A percentile compares a stretch with the other conserved stretches of the same genome.
Conservation (phyloP, 345 rosid genomes). For the Populus tremula region DNA sequence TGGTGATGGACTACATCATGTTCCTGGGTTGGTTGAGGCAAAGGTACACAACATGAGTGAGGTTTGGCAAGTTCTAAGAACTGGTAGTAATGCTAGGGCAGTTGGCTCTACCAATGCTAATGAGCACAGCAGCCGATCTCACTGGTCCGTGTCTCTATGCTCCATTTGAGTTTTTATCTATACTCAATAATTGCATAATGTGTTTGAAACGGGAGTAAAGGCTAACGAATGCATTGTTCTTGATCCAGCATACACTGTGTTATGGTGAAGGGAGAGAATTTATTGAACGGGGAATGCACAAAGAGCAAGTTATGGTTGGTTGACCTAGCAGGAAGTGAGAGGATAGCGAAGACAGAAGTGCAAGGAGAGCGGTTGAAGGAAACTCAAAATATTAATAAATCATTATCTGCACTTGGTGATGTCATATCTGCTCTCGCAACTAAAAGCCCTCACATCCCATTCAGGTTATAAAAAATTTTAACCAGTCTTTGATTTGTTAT, state of each 20-base stretch:
- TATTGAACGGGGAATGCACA: conserved; percentile 80
- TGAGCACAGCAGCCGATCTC: conserved; percentile 96
- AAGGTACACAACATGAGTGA: conserved; percentile 67
- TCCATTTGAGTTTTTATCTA: neutral
- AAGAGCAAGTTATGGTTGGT: conserved; percentile 96
- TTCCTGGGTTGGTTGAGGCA: conserved; percentile 90
- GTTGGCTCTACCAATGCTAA: conserved; percentile 89
- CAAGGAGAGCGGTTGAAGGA: conserved; percentile 96
- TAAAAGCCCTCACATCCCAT: conserved; percentile 87
- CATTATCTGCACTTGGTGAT: conserved; percentile 95
- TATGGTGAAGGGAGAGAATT: conserved; percentile 82
- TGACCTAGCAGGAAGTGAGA: conserved; percentile 98
- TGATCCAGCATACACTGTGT: conserved; percentile 76
- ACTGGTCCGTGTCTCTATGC: conserved; percentile 51
- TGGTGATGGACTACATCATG: conserved; percentile 77
- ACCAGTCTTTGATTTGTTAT: neutral
- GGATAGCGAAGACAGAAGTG: conserved; percentile 90
- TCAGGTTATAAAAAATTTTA: conserved; percentile 46
- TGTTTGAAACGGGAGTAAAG: conserved; percentile 11
- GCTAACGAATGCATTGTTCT: neutral
- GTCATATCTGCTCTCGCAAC: conserved; percentile 94
- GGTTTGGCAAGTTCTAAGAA: conserved; percentile 90
- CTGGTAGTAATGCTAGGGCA: conserved; percentile 87
- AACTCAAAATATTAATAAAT: conserved; percentile 90
- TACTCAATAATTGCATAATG: neutral